Evolutionary conservation across 176 grass and related monocot genomes (phyloP), one percentile per base, ranked within the genome.

Genomic region (Avena eriantha): DNA sequence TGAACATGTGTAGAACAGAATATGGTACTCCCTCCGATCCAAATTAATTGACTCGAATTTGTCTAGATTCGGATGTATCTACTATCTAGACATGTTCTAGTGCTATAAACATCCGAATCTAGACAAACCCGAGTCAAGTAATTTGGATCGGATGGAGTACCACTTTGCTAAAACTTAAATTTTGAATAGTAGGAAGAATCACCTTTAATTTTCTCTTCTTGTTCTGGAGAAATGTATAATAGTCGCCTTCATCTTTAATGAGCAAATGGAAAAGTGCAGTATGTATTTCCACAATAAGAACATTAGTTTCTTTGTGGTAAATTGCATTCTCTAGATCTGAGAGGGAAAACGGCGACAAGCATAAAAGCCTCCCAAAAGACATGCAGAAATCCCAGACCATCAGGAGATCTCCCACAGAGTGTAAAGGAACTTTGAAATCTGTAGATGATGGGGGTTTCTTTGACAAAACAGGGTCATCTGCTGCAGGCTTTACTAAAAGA

Each of bases 251-350:
- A 80, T 98, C 93, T 69, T 87, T 90, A 78, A 95, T 88, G 53
- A 95, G 92, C 76, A 98, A 88, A 49, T 82, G 69, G 64, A 98
- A 64, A 60, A 98, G 90, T 51, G 93, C 86, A 51, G 76, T 77
- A 79, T 98, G 93, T 58, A 95, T 76, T 83, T 98, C 96, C 69
- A 94, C 86, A 50, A 95, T 33, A 73, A 98, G 89, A 82, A 89
- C 77, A 90, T 94, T 95, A 49, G 81, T 90, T 81, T 98, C 93
- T 89, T 90, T 98, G 66, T 94, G 82, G 76, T 90, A 92, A 72
- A 98, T 48, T 76, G 96, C 92, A 88, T 94, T 95, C 90, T 95
- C 93, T 80, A 98, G 89, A 90, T 98, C 91, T 79, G 90, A 85
- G 21, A 98, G 84, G 58, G 93, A 91, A 78, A 98, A 98, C 65